Percentiles rank a stretch among this genome's conserved stretches.
Evolutionary conservation across 208 protist genomes (phyloP).

Genomic region (Trichomonas vaginalis): DNA sequence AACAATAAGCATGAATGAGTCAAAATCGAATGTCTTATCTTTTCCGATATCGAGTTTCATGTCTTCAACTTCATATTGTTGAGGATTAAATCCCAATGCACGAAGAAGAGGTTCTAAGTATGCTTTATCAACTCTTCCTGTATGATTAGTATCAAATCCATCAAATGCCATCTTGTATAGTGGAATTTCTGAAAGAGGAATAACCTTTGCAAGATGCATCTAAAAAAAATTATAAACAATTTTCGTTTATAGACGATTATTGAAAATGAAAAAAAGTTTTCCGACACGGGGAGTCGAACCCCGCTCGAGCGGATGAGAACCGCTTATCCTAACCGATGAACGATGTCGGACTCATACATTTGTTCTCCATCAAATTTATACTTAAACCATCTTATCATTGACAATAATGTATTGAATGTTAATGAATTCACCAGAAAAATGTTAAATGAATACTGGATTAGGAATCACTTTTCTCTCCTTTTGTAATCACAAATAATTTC

Average conservation of each 20-base stretch:
- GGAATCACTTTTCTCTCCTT: too few species aligned
- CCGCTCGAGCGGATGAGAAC: background rate
- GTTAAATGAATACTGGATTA: too few species aligned
- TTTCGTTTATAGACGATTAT: too few species aligned
- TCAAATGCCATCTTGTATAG: background rate
- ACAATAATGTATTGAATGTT: too few species aligned
- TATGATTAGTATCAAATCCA: background rate
- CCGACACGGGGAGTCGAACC: background rate
- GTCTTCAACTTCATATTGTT: background rate
- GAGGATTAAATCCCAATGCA: background rate
- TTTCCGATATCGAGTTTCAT: background rate
- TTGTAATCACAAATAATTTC: too few species aligned
- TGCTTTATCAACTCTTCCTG: background rate
- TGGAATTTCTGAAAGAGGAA: background rate
- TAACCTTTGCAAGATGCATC: background rate
- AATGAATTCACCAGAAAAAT: too few species aligned
- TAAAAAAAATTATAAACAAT: background rate
- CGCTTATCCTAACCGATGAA: background rate
- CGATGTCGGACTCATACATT: background rate
- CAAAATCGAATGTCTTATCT: background rate
- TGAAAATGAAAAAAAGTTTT: background rate
- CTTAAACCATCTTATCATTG: too few species aligned
- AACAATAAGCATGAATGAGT: background rate
- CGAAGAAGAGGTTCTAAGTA: background rate
- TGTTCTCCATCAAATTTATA: too few species aligned